phyloP scores from a whole-genome alignment of 208 protist genomes.

The Angomonas ambiguus region DNA sequence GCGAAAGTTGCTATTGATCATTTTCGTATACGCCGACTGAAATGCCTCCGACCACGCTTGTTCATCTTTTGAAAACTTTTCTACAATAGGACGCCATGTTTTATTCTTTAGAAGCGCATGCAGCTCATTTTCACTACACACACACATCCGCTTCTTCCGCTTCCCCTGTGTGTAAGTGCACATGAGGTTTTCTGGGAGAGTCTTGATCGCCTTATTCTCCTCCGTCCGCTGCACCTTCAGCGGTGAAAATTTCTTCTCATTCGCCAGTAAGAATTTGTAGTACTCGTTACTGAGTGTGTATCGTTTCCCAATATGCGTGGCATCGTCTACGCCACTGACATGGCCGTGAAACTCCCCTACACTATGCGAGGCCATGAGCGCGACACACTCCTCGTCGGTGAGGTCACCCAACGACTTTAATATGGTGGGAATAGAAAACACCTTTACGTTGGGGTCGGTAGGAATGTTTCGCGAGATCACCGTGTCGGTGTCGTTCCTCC shows the following conservation, averaged over 20 bases:
- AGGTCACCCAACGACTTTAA: conserved; percentile 56
- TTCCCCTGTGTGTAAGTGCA: conserved; percentile 35
- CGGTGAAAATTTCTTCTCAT: conserved; percentile 51
- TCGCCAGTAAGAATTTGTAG: conserved; percentile 66
- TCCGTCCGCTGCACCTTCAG: conserved; percentile 59
- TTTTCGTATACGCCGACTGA: conserved; percentile 68
- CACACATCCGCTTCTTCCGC: conserved; percentile 39
- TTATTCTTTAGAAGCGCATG: conserved; percentile 48
- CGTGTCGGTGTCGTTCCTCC: conserved; percentile 74
- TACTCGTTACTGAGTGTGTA: conserved; percentile 77
- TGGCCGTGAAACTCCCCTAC: conserved; percentile 85
- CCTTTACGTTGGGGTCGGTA: conserved; percentile 19
- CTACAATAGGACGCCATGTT: conserved; percentile 48
- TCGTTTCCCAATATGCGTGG: conserved; percentile 60
- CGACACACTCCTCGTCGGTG: conserved; percentile 76
- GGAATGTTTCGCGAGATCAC: conserved; percentile 42
- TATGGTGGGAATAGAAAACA: conserved; percentile 46
- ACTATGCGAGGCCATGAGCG: conserved; percentile 79
- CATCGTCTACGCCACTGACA: conserved; percentile 67
- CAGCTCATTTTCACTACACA: conserved; percentile 58
- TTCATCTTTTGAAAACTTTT: conserved; percentile 53
- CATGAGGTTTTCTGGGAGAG: conserved; percentile 48
- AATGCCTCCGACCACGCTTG: conserved; percentile 56
- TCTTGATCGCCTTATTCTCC: conserved; percentile 60
- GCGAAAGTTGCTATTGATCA: conserved; percentile 79